Percentiles rank a stretch among this genome's conserved stretches.
phyloP scores from a whole-genome alignment of 148 eudicot species.

The Heliamphora exappendiculata region DNA sequence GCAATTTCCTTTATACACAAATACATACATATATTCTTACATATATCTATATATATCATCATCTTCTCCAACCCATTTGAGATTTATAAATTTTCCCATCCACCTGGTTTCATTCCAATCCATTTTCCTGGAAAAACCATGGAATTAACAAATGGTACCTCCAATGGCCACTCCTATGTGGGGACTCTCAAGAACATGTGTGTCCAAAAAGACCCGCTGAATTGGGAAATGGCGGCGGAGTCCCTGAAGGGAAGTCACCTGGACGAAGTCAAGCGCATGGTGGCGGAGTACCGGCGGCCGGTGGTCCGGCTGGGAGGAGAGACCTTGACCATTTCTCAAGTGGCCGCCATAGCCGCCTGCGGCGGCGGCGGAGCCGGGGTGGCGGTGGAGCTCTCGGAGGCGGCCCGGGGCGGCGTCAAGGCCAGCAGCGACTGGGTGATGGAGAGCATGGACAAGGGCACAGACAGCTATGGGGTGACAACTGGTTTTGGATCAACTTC shows the following conservation, averaged over 20 bases:
- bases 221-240: constrained; percentile 26
- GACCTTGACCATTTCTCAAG: constrained; percentile 22
- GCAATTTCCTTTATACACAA: neutral
- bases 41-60: neutral
- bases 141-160: neutral
- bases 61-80: neutral
- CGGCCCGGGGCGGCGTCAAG: constrained; percentile 22
- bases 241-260: constrained; percentile 24
- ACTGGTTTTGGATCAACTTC: constrained; percentile 34
- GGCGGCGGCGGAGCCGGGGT: neutral
- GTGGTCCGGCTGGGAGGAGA: constrained; percentile 18
- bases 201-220: constrained; percentile 16
- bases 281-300: constrained; percentile 19
- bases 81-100: neutral
- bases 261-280: constrained; percentile 30
- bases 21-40: neutral
- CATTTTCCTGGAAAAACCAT: neutral
- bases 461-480: constrained; percentile 28
- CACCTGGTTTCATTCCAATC: neutral
- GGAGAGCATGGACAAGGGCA: constrained; percentile 27
- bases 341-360: constrained; percentile 19
- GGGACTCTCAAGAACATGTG: too few relatives aligned
- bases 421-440: constrained; percentile 35
- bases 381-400: constrained; percentile 25
- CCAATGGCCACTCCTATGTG: too few relatives aligned